A percentile compares a stretch with the other conserved stretches of the same genome.
These are phyloP conservation scores for Leishmania major DNA, from an alignment of 208 protist genomes.

Conservation along the genomic window DNA sequence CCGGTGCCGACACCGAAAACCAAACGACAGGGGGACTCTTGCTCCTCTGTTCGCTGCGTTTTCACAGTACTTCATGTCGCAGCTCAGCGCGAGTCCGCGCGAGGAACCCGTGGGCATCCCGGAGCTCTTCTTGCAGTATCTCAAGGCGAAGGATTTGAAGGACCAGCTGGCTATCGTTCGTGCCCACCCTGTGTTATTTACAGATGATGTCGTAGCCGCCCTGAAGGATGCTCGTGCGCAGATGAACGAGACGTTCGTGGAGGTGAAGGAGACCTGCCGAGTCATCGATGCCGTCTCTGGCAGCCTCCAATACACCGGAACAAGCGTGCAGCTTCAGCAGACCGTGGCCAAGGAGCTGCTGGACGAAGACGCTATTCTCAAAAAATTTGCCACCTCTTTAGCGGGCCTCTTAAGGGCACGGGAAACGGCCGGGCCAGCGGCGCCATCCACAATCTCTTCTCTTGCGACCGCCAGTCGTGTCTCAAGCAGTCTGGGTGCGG, in stretches of 20 bases:
- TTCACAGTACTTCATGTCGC: background rate
- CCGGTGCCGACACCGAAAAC: too few species aligned
- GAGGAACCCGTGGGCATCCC: constrained; percentile 19
- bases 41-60: background rate
- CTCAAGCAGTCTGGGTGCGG: too few species aligned
- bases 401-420: constrained; percentile 23
- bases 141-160: constrained; percentile 14
- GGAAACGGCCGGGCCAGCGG: constrained; percentile 2
- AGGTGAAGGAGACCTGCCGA: constrained; percentile 41
- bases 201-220: constrained; percentile 38
- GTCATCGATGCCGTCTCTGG: constrained; percentile 51
- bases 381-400: constrained; percentile 52
- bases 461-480: background rate
- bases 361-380: constrained; percentile 49
- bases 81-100: too few species aligned
- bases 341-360: constrained; percentile 41
- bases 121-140: constrained; percentile 33
- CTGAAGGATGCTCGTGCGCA: constrained; percentile 39
- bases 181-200: constrained; percentile 30
- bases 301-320: constrained; percentile 40
- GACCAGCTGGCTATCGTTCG: constrained; percentile 17
- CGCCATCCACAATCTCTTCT: background rate
- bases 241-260: constrained; percentile 33
- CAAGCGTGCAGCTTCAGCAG: constrained; percentile 30
- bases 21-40: background rate